Percentiles rank a stretch among this genome's conserved stretches.
Conservation (phyloP, 805 yeast genomes). For the Schwanniomyces occidentalis region DNA sequence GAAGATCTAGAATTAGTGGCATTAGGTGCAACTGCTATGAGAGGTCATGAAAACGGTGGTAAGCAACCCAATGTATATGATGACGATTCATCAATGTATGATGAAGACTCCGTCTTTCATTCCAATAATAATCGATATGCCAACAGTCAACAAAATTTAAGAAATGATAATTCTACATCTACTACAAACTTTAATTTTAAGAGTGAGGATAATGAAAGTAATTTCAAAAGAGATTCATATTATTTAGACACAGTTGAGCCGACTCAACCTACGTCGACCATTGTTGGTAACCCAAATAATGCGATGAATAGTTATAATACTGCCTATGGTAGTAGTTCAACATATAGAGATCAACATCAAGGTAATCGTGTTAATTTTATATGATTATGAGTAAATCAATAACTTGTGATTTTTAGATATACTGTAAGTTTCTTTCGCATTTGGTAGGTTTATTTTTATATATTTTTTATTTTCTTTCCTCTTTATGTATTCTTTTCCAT, state of each 20-base stretch:
- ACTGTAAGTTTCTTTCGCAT: too few species aligned
- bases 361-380: slow-evolving; percentile 10
- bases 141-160: background rate
- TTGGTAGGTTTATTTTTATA: too few species aligned
- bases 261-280: slow-evolving; percentile 44
- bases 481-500: too few species aligned
- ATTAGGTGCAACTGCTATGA: slow-evolving; percentile 68
- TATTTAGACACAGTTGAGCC: slow-evolving; percentile 34
- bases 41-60: slow-evolving; percentile 51
- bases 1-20: slow-evolving; percentile 68
- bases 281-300: slow-evolving; percentile 39
- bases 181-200: too few species aligned
- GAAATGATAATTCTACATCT: background rate
- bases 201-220: slow-evolving; percentile 12
- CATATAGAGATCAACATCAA: background rate
- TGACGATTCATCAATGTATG: slow-evolving; percentile 33
- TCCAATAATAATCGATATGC: slow-evolving; percentile 2
- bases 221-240: slow-evolving; percentile 27
- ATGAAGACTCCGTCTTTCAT: slow-evolving; percentile 22
- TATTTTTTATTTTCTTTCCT: too few species aligned
- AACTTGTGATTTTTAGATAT: too few species aligned
- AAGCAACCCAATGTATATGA: slow-evolving; percentile 22
- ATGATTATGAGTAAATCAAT: too few species aligned
- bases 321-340: slow-evolving; percentile 11
- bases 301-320: slow-evolving; percentile 25